Conservation (phyloP, 164 flowering plant genomes). For the Pachysandra terminalis region DNA sequence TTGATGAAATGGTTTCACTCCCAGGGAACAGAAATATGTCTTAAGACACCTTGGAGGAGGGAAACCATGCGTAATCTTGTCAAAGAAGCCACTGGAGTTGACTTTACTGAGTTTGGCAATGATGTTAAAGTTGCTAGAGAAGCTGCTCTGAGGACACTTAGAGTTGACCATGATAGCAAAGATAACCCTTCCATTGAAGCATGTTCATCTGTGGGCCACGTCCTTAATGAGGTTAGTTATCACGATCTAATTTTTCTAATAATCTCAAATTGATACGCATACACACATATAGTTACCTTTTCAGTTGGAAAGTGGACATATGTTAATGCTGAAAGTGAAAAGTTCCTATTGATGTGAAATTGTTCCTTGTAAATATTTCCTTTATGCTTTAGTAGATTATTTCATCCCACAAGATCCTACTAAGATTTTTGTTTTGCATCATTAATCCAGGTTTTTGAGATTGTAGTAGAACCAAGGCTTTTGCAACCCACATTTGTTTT, state of each 20-base stretch:
- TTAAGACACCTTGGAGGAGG: conserved; percentile 94
- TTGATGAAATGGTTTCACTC: conserved; percentile 16
- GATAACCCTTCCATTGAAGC: conserved; percentile 49
- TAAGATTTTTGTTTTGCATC: conserved; percentile 3
- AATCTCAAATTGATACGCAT: background rate
- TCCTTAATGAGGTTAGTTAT: conserved; percentile 76
- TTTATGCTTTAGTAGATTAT: background rate
- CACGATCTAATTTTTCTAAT: background rate
- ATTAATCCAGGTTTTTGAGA: conserved; percentile 79
- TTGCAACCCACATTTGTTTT: conserved; percentile 94
- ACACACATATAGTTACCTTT: no score
- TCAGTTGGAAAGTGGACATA: no score
- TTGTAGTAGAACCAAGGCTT: conserved; percentile 74
- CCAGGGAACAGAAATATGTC: conserved; percentile 76
- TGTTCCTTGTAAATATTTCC: background rate
- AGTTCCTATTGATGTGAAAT: no score
- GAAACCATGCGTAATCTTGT: conserved; percentile 99
- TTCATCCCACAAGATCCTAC: background rate
- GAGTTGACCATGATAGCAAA: conserved; percentile 32
- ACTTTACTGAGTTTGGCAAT: conserved; percentile 57
- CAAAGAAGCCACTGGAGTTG: conserved; percentile 78
- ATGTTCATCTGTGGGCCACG: conserved; percentile 77
- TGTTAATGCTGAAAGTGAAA: no score
- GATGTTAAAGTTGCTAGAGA: conserved; percentile 71
- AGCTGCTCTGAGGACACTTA: conserved; percentile 39